Base-by-base conservation (phyloP, 108 stramenopile species). In the Nannochloropsis gaditana region DNA sequence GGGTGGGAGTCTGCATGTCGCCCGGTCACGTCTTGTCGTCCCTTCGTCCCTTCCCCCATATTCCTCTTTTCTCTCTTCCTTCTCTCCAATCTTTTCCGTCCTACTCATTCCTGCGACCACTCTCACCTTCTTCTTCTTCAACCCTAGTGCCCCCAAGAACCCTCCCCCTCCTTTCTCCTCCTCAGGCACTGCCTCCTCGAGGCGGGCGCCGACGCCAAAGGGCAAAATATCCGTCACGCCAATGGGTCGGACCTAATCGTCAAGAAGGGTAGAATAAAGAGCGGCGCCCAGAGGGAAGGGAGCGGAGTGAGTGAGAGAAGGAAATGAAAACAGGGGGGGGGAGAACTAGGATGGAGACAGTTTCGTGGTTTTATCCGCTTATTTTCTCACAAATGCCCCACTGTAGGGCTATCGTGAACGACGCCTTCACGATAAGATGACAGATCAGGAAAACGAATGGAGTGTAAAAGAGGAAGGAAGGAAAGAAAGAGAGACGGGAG, bases 271-370 rank as follows among this genome's bases (percentile, higher is more conserved):
- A 50, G 47, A 15, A 15, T 11, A 15, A 0, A 15, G 15, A 15
- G 47, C 11, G 10, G 47, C 15, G 15, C 15, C 47, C 31, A 31
- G 1, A 31, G 31, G 31, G 31, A 31, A 31, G 31, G 31, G 31
- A 31, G 31, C 31, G 41, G 73, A 43, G 45, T 83, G 79, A 82
- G 84, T 43, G 85, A 15, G 50, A 42, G 21, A 45, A 97, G 91
- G 9, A 99, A 98, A 82, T 96, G 93, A 93, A 99, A 99, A 79
- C 97, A 94, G 17, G 96, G 96, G 41, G 92, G 92, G 84, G 31
- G 1, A 31, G 31, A 31, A 31, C 31, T 31, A 31, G 31, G 31
- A 31, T 31, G 31, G 31, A 31, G 31, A 31, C 31, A 31, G 31
- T 31, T 31, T 31, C 31, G 31, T 31, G 31, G 31, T 31, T 1